Evolutionary conservation across 2,329 filamentous ascomycete genomes (phyloP).

Genomic region (Pseudogymnoascus sp.): DNA sequence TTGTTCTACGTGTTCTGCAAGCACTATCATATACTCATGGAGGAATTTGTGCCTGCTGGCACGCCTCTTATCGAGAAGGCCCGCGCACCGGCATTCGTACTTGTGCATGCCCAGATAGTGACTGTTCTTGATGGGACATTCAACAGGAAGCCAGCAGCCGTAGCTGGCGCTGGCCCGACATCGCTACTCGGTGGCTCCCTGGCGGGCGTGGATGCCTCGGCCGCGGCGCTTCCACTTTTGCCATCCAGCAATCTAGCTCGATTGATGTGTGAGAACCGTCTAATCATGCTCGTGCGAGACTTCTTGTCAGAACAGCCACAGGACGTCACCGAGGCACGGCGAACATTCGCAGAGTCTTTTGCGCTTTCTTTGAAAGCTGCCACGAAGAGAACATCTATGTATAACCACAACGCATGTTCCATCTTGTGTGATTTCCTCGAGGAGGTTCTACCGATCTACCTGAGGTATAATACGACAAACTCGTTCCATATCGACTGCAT

Average conservation of each 20-base stretch:
- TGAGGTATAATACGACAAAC: slow-evolving; percentile 47
- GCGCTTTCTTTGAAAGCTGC: slow-evolving; percentile 51
- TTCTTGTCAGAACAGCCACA: slow-evolving; percentile 53
- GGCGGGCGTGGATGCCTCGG: slow-evolving; percentile 49
- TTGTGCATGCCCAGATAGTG: slow-evolving; percentile 61
- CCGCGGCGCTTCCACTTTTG: slow-evolving; percentile 46
- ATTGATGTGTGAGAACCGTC: slow-evolving; percentile 60
- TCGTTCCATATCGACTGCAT: slow-evolving; percentile 36
- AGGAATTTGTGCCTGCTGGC: slow-evolving; percentile 46
- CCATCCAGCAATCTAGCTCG: slow-evolving; percentile 51
- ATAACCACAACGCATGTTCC: slow-evolving; percentile 63
- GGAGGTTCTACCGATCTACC: slow-evolving; percentile 55
- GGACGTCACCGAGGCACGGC: slow-evolving; percentile 43
- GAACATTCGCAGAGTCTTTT: slow-evolving; percentile 56
- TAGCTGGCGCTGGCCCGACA: slow-evolving; percentile 41
- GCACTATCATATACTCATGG: slow-evolving; percentile 57
- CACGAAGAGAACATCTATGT: slow-evolving; percentile 55
- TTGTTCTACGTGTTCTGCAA: slow-evolving; percentile 67
- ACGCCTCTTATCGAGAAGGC: slow-evolving; percentile 46
- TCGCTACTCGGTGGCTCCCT: slow-evolving; percentile 41
- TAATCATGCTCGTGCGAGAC: slow-evolving; percentile 62
- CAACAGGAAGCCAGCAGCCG: slow-evolving; percentile 44
- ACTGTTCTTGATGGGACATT: slow-evolving; percentile 58
- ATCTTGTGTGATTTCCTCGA: slow-evolving; percentile 66
- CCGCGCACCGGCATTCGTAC: slow-evolving; percentile 52